Conservation (phyloP, 2,329 filamentous ascomycete species). For the Diaporthe sp. region DNA sequence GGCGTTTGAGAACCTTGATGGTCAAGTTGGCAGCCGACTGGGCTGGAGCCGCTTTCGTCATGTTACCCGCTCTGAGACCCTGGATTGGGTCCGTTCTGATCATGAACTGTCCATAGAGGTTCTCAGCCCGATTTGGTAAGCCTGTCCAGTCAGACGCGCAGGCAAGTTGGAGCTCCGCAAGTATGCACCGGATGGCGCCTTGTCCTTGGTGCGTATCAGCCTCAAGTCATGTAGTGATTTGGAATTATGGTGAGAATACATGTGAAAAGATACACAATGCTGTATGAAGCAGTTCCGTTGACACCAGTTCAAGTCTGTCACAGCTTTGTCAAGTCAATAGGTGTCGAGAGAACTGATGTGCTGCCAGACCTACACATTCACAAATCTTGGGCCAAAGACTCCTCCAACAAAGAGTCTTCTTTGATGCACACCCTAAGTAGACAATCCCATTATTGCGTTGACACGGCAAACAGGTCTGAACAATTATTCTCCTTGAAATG, state of each 20-base stretch:
- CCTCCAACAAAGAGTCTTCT: neutral
- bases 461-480: neutral
- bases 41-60: slow-evolving; percentile 8
- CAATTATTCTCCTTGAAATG: neutral
- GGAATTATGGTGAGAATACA: neutral
- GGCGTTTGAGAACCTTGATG: slow-evolving; percentile 18
- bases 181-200: neutral
- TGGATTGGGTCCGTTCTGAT: neutral
- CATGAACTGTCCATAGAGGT: neutral
- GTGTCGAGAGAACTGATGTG: neutral
- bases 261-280: neutral
- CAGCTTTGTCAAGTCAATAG: neutral
- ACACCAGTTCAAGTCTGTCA: neutral
- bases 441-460: neutral
- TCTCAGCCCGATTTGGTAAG: neutral
- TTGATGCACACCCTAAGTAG: neutral
- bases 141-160: too few species aligned
- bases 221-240: neutral
- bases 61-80: neutral
- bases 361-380: neutral
- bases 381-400: neutral
- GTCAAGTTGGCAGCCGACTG: neutral
- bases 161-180: neutral
- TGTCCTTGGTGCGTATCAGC: neutral
- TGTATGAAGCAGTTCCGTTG: neutral